Evolutionary conservation across 83 land plant genomes (phyloP), one percentile per base, ranked within the genome.

Genomic region (Diphasiastrum complanatum): DNA sequence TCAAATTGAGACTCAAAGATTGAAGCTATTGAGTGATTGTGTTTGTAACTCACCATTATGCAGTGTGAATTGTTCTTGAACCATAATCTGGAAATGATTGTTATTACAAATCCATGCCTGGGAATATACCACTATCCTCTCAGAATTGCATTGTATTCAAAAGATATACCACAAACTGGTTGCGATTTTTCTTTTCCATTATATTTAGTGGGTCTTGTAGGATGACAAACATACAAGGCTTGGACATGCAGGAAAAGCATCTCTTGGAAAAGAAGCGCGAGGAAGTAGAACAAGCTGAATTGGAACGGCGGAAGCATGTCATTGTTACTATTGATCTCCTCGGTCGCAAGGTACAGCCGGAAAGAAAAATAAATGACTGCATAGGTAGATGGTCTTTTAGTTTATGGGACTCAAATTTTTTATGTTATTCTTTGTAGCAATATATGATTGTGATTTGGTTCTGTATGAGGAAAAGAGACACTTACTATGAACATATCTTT

Each of bases 331-430:
- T 74, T 43, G 77, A 74, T 63, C 64, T 74, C 23, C 72, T 74
- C 19, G 77, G 77, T 34, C 77, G 77, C 37, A 74, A 74, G 73
- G 77, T 74, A 71, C 38, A 19, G 4, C n/a, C n/a, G n/a, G n/a
- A n/a, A n/a, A n/a, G n/a, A n/a, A n/a, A n/a, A n/a, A n/a, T n/a
- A n/a, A n/a, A n/a, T n/a, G n/a, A n/a, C n/a, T n/a, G n/a, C n/a
- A 54, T 12, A 26, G 23, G 37, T 33, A 16, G 40, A 33, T 33
- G 19, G 47, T 2, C n/a, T 57, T 14, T 6, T 3, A 16, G 2
- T 31, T 36, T 57, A 29, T 59, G 30, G 23, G 40, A 6, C 33
- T 36, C 4, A n/a, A n/a, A n/a, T n/a, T n/a, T n/a, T n/a, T n/a
- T n/a, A n/a, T n/a, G n/a, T n/a, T n/a, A n/a, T n/a, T n/a, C n/a